These are phyloP conservation scores for Amphibolis antarctica DNA, from an alignment of 106 monocot genomes.

Conservation along the genomic window DNA sequence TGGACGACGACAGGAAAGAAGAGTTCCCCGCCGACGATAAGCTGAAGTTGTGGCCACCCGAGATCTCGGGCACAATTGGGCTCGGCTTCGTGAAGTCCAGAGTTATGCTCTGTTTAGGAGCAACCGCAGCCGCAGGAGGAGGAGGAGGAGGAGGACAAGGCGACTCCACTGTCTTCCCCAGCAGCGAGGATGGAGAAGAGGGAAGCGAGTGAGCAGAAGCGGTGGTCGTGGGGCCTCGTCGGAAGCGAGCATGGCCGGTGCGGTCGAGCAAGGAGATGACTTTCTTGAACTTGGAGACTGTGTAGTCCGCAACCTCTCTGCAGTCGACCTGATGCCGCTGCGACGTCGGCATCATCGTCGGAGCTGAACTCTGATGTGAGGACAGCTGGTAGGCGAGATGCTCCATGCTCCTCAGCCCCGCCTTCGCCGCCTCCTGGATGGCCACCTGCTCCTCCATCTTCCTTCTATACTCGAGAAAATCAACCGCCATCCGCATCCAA, in stretches of 20 bases:
- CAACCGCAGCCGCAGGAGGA: not conserved
- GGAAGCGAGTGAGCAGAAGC: not conserved
- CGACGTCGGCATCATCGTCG: not conserved
- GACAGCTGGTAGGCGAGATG: constrained; percentile 55
- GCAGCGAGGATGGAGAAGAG: not conserved
- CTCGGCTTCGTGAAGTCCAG: constrained; percentile 43
- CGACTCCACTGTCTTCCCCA: not conserved
- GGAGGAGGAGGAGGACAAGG: too few relatives aligned
- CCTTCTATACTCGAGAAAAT: constrained; percentile 29
- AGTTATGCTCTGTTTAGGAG: constrained; percentile 5
- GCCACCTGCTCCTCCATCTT: constrained; percentile 50
- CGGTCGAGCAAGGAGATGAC: constrained; percentile 70
- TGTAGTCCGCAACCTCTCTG: constrained; percentile 56
- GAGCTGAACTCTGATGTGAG: constrained; percentile 16
- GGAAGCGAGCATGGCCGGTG: constrained; percentile 86
- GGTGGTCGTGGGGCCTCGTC: constrained; percentile 31
- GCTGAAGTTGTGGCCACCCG: constrained; percentile 12
- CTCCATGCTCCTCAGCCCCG: constrained; percentile 55
- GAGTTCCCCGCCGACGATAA: constrained; percentile 54
- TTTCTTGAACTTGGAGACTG: constrained; percentile 71
- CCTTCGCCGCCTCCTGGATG: constrained; percentile 74
- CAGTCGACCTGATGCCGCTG: constrained; percentile 29
- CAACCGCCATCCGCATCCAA: constrained; percentile 31
- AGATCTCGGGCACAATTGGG: not conserved
- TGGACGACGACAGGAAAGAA: constrained; percentile 69